Percentiles rank a stretch among this genome's conserved stretches.
Conservation (phyloP, 192 early-diverging fungal species). For the Ramicandelaber brevisporus region DNA sequence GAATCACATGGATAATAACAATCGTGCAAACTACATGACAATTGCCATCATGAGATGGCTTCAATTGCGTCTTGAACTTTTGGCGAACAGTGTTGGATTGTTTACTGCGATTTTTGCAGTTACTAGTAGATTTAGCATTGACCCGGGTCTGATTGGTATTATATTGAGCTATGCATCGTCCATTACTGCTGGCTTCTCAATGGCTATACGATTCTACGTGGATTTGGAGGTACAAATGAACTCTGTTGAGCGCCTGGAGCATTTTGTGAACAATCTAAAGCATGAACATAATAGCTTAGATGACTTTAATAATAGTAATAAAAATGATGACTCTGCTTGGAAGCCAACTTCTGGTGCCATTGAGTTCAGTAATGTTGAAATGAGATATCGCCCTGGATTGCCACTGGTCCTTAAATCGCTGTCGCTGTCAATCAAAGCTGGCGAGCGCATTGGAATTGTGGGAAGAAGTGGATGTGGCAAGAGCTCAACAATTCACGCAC, state of each 20-base stretch:
- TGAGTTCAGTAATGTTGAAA: conserved; percentile 18
- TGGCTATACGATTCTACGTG: conserved; percentile 50
- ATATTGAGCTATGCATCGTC: conserved; percentile 55
- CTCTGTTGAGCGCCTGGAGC: conserved; percentile 35
- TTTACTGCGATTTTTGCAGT: conserved; percentile 50
- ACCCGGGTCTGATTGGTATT: conserved; percentile 50
- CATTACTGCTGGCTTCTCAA: conserved; percentile 49
- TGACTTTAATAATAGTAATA: conserved; percentile 4
- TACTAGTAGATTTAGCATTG: conserved; percentile 13
- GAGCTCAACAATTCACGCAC: conserved; percentile 39
- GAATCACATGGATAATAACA: conserved; percentile 39
- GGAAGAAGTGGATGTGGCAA: conserved; percentile 48
- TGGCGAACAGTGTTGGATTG: conserved; percentile 56
- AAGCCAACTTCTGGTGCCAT: conserved; percentile 24
- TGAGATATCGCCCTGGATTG: conserved; percentile 11
- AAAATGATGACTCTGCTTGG: too few relatives aligned
- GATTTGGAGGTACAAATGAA: conserved; percentile 33
- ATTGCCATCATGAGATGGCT: conserved; percentile 48
- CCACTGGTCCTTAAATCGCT: conserved; percentile 17
- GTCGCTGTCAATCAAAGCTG: conserved; percentile 10
- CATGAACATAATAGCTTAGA: conserved; percentile 13
- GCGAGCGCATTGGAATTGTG: conserved; percentile 21
- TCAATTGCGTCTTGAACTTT: conserved; percentile 48
- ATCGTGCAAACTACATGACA: conserved; percentile 49
- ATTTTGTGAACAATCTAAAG: conserved; percentile 9